Evolutionary conservation across 176 grass and related monocot species (phyloP).

Genomic region (Oryza glumipatula): DNA sequence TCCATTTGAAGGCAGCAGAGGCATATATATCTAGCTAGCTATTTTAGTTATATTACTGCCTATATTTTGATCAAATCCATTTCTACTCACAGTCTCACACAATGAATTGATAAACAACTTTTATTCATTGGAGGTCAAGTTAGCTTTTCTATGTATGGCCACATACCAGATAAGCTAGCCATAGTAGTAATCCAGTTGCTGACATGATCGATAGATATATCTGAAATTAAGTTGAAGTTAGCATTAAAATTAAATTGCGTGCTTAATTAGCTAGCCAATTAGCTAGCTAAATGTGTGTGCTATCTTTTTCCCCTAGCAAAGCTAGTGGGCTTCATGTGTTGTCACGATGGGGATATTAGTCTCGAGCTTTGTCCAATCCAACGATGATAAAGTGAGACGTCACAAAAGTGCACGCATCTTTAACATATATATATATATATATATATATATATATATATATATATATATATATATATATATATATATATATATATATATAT

Average conservation of each 20-base stretch:
- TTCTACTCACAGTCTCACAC: neutral
- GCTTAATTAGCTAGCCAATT: slow-evolving; percentile 13
- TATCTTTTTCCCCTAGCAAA: slow-evolving; percentile 17
- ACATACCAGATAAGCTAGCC: neutral
- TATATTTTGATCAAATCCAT: slow-evolving; percentile 33
- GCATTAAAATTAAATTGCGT: neutral
- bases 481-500: no score
- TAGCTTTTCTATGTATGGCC: slow-evolving; percentile 29
- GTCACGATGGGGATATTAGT: slow-evolving; percentile 29
- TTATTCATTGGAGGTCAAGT: neutral
- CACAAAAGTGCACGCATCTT: slow-evolving; percentile 42
- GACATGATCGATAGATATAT: neutral
- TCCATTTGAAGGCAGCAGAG: slow-evolving; percentile 13
- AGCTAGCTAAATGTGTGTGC: slow-evolving; percentile 17
- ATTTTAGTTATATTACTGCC: neutral
- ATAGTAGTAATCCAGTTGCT: neutral
- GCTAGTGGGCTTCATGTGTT: slow-evolving; percentile 46
- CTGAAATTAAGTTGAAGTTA: neutral
- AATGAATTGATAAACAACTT: neutral
- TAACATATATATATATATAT: neutral
- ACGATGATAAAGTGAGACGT: slow-evolving; percentile 56
- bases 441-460: no score
- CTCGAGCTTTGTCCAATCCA: slow-evolving; percentile 54
- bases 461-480: no score
- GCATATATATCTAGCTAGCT: neutral